These are phyloP conservation scores for Syzygium oleosum DNA, from an alignment of 345 rosid genomes.

Conservation along the genomic window DNA sequence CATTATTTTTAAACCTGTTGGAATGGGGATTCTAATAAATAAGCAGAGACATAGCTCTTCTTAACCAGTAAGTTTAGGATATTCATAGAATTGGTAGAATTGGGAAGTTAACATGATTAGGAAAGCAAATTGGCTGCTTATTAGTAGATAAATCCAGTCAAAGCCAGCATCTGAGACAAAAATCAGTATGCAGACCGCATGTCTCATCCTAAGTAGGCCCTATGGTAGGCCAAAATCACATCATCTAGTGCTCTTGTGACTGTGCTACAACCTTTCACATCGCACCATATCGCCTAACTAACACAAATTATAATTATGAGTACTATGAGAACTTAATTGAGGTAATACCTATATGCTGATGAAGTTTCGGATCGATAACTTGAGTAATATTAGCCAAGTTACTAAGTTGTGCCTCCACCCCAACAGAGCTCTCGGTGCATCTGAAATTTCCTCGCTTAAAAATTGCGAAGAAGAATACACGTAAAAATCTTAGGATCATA, in stretches of 20 bases:
- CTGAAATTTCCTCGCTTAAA: slow-evolving; percentile 89
- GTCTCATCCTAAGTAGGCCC: neutral
- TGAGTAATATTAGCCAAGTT: slow-evolving; percentile 85
- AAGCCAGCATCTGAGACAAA: neutral
- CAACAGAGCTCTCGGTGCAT: slow-evolving; percentile 82
- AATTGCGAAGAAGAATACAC: slow-evolving; percentile 16
- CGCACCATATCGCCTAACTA: neutral
- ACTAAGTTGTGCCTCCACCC: slow-evolving; percentile 88
- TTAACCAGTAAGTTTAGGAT: neutral
- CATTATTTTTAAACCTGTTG: neutral
- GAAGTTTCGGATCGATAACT: slow-evolving; percentile 92
- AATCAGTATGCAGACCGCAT: neutral
- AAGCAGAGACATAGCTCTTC: neutral
- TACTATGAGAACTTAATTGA: neutral
- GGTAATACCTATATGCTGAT: slow-evolving; percentile 82
- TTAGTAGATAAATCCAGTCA: neutral
- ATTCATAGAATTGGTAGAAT: neutral
- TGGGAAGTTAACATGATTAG: neutral
- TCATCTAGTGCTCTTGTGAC: neutral
- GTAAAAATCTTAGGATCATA: neutral
- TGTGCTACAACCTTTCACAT: neutral
- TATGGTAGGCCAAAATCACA: neutral
- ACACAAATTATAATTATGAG: neutral
- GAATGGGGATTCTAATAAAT: neutral
- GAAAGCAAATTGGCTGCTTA: neutral